These are phyloP conservation scores for Tinospora cordifolia DNA, from an alignment of 164 flowering plant genomes.

Conservation along the genomic window DNA sequence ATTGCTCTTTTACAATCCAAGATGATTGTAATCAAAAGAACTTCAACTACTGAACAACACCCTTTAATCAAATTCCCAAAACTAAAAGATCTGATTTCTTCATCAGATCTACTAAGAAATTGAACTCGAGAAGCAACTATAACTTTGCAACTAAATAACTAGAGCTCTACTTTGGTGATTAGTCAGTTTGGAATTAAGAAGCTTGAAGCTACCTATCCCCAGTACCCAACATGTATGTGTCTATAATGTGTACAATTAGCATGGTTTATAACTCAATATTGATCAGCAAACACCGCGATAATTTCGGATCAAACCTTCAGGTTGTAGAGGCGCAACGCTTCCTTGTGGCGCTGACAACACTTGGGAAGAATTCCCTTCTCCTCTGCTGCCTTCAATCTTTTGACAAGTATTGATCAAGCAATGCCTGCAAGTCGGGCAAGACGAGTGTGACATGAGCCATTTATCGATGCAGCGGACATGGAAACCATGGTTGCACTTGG, in stretches of 20 bases:
- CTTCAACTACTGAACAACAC: too few species aligned
- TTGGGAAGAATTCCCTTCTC: constrained; percentile 21
- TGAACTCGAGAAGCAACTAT: background rate
- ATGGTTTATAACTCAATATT: background rate
- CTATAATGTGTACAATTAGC: background rate
- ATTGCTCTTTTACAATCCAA: background rate
- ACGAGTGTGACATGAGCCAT: too few species aligned
- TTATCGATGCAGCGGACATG: too few species aligned
- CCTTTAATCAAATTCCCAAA: too few species aligned
- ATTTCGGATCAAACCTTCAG: constrained; percentile 49
- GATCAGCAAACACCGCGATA: constrained; percentile 24
- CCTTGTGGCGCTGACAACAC: background rate
- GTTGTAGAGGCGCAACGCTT: constrained; percentile 18
- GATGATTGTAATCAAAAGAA: background rate
- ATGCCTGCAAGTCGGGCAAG: constrained; percentile 15
- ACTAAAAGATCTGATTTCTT: background rate
- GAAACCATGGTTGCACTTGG: constrained; percentile 48
- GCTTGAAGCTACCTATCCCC: background rate
- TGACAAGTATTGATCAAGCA: constrained; percentile 53
- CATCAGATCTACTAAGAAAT: background rate
- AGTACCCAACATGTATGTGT: background rate
- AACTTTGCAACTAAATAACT: background rate
- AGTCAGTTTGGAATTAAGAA: too few species aligned
- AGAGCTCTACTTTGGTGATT: too few species aligned
- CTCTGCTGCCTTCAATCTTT: constrained; percentile 40